These are phyloP conservation scores for Gossypium gossypioides DNA, from an alignment of 441 rosid genomes.

Conservation along the genomic window DNA sequence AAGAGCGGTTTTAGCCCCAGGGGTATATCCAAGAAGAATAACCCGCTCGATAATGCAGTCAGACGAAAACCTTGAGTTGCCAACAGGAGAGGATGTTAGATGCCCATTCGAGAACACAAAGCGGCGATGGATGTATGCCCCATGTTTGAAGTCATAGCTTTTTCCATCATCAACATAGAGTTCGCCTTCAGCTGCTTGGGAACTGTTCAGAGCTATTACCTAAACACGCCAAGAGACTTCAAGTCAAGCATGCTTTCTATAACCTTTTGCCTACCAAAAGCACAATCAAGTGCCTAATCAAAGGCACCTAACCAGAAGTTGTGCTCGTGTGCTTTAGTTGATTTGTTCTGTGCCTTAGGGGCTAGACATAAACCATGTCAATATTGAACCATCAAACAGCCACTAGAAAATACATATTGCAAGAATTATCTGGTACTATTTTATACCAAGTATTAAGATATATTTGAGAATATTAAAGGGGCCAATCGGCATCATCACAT, in stretches of 20 bases:
- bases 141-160: conserved; percentile 58
- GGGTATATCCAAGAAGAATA: conserved; percentile 52
- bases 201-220: conserved; percentile 90
- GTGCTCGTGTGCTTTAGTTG: neutral
- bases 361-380: neutral
- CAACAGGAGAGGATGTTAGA: conserved; percentile 34
- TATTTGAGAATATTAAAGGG: neutral
- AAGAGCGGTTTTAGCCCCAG: conserved; percentile 42
- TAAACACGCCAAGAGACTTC: conserved; percentile 15
- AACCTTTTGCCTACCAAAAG: neutral
- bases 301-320: neutral
- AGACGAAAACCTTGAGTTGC: conserved; percentile 38
- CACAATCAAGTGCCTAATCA: neutral
- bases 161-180: conserved; percentile 87
- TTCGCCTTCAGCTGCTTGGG: conserved; percentile 84
- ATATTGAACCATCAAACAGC: neutral
- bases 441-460: neutral
- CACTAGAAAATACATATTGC: neutral
- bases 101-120: conserved; percentile 61
- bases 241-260: neutral
- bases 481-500: conserved; percentile 18
- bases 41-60: conserved; percentile 67
- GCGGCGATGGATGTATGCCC: conserved; percentile 71
- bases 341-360: neutral
- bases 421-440: neutral